A percentile compares a stretch with the other conserved stretches of the same genome.
Evolutionary conservation across 331 rosid species (phyloP).

Genomic region (Erythrophleum ivorense): DNA sequence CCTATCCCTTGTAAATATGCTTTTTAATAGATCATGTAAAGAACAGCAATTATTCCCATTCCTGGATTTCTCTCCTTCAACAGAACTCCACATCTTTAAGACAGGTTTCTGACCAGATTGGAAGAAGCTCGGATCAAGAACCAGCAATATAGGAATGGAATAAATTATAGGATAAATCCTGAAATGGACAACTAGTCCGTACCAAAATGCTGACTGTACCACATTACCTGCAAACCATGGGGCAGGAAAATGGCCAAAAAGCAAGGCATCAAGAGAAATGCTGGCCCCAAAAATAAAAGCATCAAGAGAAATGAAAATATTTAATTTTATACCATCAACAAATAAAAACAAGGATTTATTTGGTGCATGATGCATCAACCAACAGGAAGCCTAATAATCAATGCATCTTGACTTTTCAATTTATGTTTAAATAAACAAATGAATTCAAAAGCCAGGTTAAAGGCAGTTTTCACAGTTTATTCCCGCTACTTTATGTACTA

Average conservation of each 20-base stretch:
- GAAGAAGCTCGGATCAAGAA: conserved; percentile 78
- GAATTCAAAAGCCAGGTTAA: neutral
- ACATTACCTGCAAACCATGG: conserved; percentile 57
- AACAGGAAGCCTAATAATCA: conserved; percentile 34
- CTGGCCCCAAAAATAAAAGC: too few species aligned
- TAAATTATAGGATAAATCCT: conserved; percentile 89
- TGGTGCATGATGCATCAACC: conserved; percentile 39
- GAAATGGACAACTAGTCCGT: conserved; percentile 92
- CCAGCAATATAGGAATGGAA: conserved; percentile 73
- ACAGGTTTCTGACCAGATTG: conserved; percentile 62
- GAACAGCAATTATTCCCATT: conserved; percentile 39
- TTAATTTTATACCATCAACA: neutral
- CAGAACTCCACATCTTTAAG: conserved; percentile 64
- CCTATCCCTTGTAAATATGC: conserved; percentile 64
- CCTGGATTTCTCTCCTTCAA: conserved; percentile 47
- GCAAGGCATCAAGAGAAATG: conserved; percentile 37
- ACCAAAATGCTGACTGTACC: conserved; percentile 96
- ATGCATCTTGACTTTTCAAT: conserved; percentile 16
- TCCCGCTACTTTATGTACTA: neutral
- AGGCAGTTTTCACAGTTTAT: neutral
- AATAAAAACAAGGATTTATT: conserved; percentile 11
- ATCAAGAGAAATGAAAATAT: conserved; percentile 36
- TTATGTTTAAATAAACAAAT: neutral
- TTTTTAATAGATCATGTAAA: conserved; percentile 55
- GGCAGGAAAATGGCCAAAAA: conserved; percentile 29